Conservation (phyloP, 805 yeast species). For the Torulaspora indica region DNA sequence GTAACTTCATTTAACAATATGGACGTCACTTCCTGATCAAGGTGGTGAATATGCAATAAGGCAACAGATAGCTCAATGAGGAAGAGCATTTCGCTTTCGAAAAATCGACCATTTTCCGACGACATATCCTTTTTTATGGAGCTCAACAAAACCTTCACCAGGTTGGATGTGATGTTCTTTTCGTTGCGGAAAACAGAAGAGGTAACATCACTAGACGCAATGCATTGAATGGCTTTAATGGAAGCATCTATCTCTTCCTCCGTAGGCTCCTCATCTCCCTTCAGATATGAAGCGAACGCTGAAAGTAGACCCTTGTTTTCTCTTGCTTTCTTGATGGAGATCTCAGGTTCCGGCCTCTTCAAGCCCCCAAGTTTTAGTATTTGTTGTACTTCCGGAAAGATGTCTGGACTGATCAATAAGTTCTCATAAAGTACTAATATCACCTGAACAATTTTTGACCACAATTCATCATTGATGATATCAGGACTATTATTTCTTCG, state of each 20-base stretch:
- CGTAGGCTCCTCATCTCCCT: slow-evolving; percentile 94
- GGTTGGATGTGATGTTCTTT: slow-evolving; percentile 30
- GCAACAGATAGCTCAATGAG: slow-evolving; percentile 41
- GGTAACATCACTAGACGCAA: slow-evolving; percentile 61
- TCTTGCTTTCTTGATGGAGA: slow-evolving; percentile 56
- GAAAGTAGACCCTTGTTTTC: slow-evolving; percentile 79
- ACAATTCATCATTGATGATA: slow-evolving; percentile 39
- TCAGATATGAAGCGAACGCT: slow-evolving; percentile 85
- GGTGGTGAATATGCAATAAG: slow-evolving; percentile 28
- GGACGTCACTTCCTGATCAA: slow-evolving; percentile 32
- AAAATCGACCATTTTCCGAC: slow-evolving; percentile 37
- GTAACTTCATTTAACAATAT: slow-evolving; percentile 21
- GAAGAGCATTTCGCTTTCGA: slow-evolving; percentile 47
- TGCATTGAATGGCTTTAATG: slow-evolving; percentile 74
- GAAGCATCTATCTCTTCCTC: slow-evolving; percentile 90
- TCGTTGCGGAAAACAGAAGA: slow-evolving; percentile 50
- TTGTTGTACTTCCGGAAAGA: slow-evolving; percentile 61
- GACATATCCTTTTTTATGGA: slow-evolving; percentile 36
- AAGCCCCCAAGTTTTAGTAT: slow-evolving; percentile 49
- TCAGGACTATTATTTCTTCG: slow-evolving; percentile 51
- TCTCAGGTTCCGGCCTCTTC: slow-evolving; percentile 61
- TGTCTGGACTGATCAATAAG: slow-evolving; percentile 62
- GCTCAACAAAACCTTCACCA: slow-evolving; percentile 36
- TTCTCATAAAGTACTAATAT: slow-evolving; percentile 64
- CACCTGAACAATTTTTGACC: slow-evolving; percentile 58